These are phyloP conservation scores for Gillenia trifoliata DNA, from an alignment of 306 rosid genomes.

Conservation along the genomic window DNA sequence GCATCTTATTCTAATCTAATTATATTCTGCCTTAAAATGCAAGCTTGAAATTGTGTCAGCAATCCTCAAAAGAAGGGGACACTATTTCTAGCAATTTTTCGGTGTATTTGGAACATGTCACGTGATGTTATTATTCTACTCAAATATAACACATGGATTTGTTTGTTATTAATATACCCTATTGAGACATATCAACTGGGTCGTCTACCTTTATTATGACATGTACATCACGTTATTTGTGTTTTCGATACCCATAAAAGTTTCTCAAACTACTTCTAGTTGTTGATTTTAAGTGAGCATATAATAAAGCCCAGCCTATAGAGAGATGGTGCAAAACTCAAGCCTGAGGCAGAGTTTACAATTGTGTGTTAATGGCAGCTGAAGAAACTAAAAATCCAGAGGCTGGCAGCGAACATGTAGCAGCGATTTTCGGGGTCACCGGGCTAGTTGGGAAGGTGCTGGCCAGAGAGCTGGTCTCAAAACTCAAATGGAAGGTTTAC, in stretches of 20 bases:
- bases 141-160: no score
- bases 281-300: neutral
- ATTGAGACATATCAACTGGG: rapidly evolving
- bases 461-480: constrained; percentile 40
- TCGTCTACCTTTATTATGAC: no score
- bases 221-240: no score
- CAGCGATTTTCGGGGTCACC: constrained; percentile 78
- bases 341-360: constrained; percentile 1
- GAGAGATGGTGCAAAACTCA: constrained; percentile 19
- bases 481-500: constrained; percentile 74
- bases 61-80: neutral
- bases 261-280: neutral
- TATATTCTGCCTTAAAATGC: neutral
- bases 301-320: neutral
- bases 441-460: constrained; percentile 81
- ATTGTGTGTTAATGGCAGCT: constrained; percentile 33
- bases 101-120: rapidly evolving
- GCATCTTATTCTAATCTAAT: neutral
- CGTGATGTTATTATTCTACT: no score
- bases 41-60: neutral
- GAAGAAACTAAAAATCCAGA: constrained; percentile 11
- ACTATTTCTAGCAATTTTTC: neutral
- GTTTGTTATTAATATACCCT: no score
- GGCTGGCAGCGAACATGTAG: constrained; percentile 40
- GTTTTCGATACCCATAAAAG: neutral